Conservation (phyloP, 441 rosid species). For the Aquilaria agallochum region DNA sequence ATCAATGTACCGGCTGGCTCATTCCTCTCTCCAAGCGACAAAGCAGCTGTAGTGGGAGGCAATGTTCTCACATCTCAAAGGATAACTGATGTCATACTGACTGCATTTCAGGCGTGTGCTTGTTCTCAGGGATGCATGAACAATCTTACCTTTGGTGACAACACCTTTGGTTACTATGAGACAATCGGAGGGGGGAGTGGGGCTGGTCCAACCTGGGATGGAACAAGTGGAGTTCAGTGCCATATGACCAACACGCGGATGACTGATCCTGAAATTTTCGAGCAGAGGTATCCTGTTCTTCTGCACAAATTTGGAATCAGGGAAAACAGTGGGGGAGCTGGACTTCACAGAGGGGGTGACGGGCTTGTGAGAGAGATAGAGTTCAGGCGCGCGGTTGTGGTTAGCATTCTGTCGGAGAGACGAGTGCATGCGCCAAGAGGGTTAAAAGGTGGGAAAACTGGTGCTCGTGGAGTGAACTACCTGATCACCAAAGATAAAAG, state of each 20-base stretch:
- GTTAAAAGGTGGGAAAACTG: conserved; percentile 63
- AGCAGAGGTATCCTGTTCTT: conserved; percentile 89
- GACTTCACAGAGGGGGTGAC: conserved; percentile 73
- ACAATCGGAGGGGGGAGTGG: conserved; percentile 96
- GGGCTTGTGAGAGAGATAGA: conserved; percentile 90
- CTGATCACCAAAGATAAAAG: conserved; percentile 57
- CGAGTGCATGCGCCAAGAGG: conserved; percentile 90
- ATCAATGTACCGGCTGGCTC: conserved; percentile 74
- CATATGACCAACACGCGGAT: conserved; percentile 98
- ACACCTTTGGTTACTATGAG: conserved; percentile 86
- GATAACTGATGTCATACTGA: conserved; percentile 78
- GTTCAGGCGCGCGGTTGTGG: conserved; percentile 71
- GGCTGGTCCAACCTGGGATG: conserved; percentile 88
- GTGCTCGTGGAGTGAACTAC: conserved; percentile 84
- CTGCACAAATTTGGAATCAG: conserved; percentile 77
- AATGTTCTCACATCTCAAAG: conserved; percentile 92
- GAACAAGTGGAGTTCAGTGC: conserved; percentile 93
- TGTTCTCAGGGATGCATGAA: conserved; percentile 99
- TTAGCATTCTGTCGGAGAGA: conserved; percentile 93
- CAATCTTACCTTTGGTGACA: conserved; percentile 90
- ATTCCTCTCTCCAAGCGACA: conserved; percentile 89
- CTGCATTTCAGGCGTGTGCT: conserved; percentile 92
- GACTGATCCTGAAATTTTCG: conserved; percentile 98
- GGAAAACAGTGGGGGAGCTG: conserved; percentile 81
- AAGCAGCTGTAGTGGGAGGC: conserved; percentile 96